These are phyloP conservation scores for Andrographis paniculata DNA, from an alignment of 305 asterid species.

Conservation along the genomic window DNA sequence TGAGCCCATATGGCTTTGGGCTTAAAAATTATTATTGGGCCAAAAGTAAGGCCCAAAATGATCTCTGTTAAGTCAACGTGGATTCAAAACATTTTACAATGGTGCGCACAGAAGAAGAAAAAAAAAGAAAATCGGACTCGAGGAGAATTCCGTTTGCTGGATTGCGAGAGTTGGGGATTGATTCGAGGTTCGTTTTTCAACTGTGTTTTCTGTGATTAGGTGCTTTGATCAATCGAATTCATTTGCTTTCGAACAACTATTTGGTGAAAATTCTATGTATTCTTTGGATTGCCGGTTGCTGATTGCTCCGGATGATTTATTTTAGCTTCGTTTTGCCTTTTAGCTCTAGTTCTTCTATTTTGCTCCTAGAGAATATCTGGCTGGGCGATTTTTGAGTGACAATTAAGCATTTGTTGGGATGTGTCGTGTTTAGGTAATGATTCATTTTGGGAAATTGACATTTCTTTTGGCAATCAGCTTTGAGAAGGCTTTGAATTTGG, in stretches of 20 bases:
- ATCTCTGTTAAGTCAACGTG: not conserved
- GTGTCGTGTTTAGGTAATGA: not conserved
- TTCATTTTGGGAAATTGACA: not conserved
- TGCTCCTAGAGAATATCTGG: not conserved
- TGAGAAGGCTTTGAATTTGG: not conserved
- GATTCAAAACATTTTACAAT: not conserved
- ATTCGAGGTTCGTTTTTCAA: constrained; percentile 11
- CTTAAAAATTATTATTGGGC: not conserved
- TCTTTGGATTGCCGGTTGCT: not conserved
- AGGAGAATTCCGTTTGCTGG: not conserved
- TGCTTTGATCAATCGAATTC: not conserved
- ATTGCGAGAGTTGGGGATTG: constrained; percentile 6
- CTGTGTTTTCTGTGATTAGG: not conserved
- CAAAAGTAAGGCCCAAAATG: not conserved
- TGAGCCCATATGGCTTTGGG: not conserved
- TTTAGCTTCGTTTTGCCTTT: not conserved
- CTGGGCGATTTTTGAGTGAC: not conserved
- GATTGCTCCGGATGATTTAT: not conserved
- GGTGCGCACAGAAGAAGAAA: not conserved
- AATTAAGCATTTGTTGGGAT: not conserved
- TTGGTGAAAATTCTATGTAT: not conserved
- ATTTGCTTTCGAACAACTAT: not conserved
- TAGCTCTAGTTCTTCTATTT: not conserved
- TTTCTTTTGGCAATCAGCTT: constrained; percentile 1
- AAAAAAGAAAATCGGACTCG: not conserved